Conservation (phyloP, 2,329 filamentous ascomycete genomes). For the Zasmidium angulare region DNA sequence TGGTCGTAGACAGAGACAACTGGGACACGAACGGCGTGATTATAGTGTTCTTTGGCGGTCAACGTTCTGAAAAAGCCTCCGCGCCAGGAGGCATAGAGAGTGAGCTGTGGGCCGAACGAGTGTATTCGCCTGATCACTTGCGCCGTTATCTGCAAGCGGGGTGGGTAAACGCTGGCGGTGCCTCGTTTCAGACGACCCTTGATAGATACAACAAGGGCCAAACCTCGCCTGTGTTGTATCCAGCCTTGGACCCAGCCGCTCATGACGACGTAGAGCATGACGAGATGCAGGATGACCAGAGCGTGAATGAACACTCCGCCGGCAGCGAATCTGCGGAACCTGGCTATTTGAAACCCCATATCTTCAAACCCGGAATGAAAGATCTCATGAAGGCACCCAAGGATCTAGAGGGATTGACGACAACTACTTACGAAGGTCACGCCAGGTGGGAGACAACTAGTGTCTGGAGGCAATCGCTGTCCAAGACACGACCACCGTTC, state of each 20-base stretch:
- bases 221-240: neutral
- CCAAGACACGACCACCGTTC: conserved; percentile 1
- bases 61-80: neutral
- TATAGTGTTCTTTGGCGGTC: neutral
- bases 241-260: conserved; percentile 2
- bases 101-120: neutral
- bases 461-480: neutral
- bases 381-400: neutral
- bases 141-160: neutral
- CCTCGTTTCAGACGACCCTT: neutral
- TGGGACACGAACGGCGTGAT: neutral
- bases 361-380: neutral
- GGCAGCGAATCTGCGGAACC: too few relatives aligned
- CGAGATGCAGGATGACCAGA: neutral
- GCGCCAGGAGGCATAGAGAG: neutral
- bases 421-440: neutral
- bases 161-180: neutral
- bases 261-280: neutral
- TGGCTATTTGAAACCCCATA: neutral
- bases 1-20: neutral
- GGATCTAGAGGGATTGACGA: neutral
- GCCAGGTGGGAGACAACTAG: neutral
- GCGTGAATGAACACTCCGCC: neutral
- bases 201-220: neutral
- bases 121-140: too few relatives aligned